Percentiles rank a stretch among this genome's conserved stretches.
Evolutionary conservation across 176 grass and related monocot genomes (phyloP).

Genomic region (Oryza nivara): DNA sequence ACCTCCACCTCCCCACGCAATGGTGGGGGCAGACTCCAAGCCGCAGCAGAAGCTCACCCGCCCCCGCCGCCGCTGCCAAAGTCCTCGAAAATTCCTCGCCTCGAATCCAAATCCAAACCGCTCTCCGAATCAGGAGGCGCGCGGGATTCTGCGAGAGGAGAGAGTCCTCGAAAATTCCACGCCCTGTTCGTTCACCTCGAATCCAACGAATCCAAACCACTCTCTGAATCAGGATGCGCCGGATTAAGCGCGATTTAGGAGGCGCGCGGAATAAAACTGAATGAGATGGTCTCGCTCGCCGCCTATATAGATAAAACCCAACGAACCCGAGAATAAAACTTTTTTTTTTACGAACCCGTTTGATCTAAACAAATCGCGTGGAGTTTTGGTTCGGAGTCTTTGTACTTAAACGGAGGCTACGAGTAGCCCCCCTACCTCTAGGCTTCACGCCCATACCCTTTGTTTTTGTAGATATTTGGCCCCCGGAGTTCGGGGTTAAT

Average conservation of each 20-base stretch:
- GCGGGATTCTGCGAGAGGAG: not conserved
- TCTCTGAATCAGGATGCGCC: conserved; percentile 25
- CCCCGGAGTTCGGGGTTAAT: not conserved
- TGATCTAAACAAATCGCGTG: conserved; percentile 29
- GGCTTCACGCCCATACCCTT: conserved; percentile 36
- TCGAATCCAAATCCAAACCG: conserved; percentile 12
- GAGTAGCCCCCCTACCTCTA: conserved; percentile 2
- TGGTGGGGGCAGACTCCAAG: conserved; percentile 2
- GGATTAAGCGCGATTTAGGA: not conserved
- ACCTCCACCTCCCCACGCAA: conserved; percentile 11
- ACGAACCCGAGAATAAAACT: conserved; percentile 23
- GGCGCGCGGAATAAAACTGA: not conserved
- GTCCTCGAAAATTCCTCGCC: conserved; percentile 12
- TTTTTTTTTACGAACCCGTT: conserved; percentile 44
- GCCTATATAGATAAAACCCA: conserved; percentile 41
- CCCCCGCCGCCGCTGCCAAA: not conserved
- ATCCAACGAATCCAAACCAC: conserved; percentile 4
- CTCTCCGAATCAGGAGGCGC: conserved; percentile 33
- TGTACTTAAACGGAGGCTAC: conserved; percentile 38
- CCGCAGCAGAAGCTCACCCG: not conserved
- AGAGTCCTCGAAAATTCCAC: conserved; percentile 4
- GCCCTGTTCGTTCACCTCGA: not conserved
- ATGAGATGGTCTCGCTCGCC: conserved; percentile 32
- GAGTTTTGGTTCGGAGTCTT: conserved; percentile 35
- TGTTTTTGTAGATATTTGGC: not conserved